phyloP scores from a whole-genome alignment of 1,139 yeast species.

The Yamadazyma diospyri region DNA sequence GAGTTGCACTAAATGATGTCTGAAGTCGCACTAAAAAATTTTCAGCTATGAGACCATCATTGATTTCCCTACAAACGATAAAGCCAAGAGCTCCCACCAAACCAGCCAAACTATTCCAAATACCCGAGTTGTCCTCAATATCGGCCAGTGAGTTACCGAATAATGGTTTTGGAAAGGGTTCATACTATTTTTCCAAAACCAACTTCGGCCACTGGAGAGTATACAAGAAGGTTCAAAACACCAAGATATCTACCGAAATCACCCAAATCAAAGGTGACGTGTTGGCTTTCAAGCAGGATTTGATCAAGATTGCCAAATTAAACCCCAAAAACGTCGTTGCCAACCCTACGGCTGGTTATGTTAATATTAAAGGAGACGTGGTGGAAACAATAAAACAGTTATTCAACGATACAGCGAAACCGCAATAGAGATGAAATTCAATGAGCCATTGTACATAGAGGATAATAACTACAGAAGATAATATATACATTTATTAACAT shows the following conservation, averaged over 20 bases:
- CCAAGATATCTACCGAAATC: conserved; percentile 57
- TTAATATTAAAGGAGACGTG: conserved; percentile 58
- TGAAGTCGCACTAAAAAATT: too few species aligned
- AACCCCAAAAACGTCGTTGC: conserved; percentile 39
- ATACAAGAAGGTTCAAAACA: conserved; percentile 54
- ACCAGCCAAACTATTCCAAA: conserved; percentile 18
- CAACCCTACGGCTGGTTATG: conserved; percentile 35
- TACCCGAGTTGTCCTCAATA: conserved; percentile 29
- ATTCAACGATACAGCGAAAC: conserved; percentile 26
- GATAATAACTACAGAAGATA: conserved; percentile 5
- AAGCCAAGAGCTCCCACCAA: conserved; percentile 21
- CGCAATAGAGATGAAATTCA: too few species aligned
- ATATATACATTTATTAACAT: conserved; percentile 1
- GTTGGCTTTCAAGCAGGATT: conserved; percentile 54
- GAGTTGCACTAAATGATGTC: too few species aligned
- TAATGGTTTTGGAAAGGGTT: conserved; percentile 40
- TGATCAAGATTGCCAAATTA: conserved; percentile 45
- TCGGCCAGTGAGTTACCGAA: conserved; percentile 30
- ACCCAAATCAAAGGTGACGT: conserved; percentile 64
- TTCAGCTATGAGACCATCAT: conserved; percentile 26
- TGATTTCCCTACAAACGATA: conserved; percentile 22
- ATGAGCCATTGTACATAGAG: too few species aligned
- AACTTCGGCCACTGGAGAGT: conserved; percentile 66
- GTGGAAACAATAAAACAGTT: conserved; percentile 39
- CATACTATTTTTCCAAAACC: conserved; percentile 53